phyloP scores from a whole-genome alignment of 768 basidiomycete species.

The Filobasidium floriforme region DNA sequence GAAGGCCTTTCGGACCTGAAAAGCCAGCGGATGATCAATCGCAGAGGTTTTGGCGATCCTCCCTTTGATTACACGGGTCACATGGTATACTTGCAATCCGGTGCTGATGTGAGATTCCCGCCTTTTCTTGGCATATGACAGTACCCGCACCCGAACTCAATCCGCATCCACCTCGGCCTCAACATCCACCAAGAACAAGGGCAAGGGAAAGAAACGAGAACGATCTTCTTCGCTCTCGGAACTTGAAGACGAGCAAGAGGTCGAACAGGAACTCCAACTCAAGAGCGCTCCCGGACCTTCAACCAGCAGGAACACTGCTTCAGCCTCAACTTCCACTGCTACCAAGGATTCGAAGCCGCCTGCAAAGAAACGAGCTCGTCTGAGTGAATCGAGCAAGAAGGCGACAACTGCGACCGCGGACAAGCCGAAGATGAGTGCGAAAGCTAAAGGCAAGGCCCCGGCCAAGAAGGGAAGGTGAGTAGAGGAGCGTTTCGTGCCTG shows the following conservation, averaged over 20 bases:
- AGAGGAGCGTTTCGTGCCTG: conserved; percentile 12
- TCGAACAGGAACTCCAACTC: neutral
- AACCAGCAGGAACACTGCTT: neutral
- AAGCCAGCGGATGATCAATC: no score
- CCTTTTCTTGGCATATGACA: neutral
- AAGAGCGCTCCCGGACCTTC: neutral
- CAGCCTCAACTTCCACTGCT: conserved; percentile 17
- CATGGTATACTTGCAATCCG: no score
- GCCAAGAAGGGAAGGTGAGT: conserved; percentile 19
- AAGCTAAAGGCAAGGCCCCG: conserved; percentile 47
- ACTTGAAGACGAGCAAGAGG: conserved; percentile 59
- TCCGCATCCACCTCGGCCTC: neutral
- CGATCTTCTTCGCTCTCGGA: conserved; percentile 62
- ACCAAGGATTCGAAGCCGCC: conserved; percentile 9
- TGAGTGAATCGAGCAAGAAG: conserved; percentile 46
- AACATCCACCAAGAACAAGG: no score
- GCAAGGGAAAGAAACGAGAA: conserved; percentile 89
- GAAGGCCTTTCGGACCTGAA: no score
- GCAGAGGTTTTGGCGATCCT: no score
- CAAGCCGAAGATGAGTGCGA: conserved; percentile 70
- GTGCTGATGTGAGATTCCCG: no score
- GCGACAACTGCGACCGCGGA: conserved; percentile 47
- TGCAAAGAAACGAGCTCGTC: neutral
- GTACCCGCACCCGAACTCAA: neutral
- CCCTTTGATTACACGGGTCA: no score